These are phyloP conservation scores for Lipomyces kockii DNA, from an alignment of 805 yeast genomes.

Conservation along the genomic window DNA sequence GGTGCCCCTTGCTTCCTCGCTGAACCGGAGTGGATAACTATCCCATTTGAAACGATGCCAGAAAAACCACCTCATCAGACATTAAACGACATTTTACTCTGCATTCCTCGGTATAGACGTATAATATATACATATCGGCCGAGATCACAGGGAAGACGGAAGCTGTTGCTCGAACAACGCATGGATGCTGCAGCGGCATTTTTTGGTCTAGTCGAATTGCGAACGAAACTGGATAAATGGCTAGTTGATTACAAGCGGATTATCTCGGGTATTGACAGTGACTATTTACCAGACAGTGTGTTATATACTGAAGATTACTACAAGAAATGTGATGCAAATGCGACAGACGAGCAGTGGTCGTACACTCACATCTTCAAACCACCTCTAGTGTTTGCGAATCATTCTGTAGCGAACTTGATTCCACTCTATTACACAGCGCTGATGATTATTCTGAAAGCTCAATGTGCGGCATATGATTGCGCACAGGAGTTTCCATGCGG, in stretches of 20 bases:
- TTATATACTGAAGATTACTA: neutral
- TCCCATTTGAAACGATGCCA: slow-evolving; percentile 5
- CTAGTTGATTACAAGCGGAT: slow-evolving; percentile 1
- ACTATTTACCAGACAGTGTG: slow-evolving; percentile 1
- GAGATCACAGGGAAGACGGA: neutral
- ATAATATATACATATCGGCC: neutral
- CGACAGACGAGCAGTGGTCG: slow-evolving; percentile 1
- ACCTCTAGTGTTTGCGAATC: neutral
- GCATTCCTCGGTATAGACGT: neutral
- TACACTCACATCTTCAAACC: slow-evolving; percentile 10
- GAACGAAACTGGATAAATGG: slow-evolving; percentile 4
- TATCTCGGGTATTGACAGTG: neutral
- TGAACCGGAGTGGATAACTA: slow-evolving; percentile 12
- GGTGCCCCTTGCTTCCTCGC: neutral
- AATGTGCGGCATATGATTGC: neutral
- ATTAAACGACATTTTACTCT: slow-evolving; percentile 7
- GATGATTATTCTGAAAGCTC: neutral
- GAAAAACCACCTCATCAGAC: slow-evolving; percentile 2
- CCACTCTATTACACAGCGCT: slow-evolving; percentile 1
- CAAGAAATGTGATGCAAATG: neutral
- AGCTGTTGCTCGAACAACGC: neutral
- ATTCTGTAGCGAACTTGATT: slow-evolving; percentile 1
- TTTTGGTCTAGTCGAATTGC: slow-evolving; percentile 3
- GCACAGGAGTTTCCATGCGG: slow-evolving; percentile 1
- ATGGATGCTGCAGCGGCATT: slow-evolving; percentile 1